Base-by-base conservation (phyloP, 306 rosid genomes). In the Elaeagnus macrophylla region DNA sequence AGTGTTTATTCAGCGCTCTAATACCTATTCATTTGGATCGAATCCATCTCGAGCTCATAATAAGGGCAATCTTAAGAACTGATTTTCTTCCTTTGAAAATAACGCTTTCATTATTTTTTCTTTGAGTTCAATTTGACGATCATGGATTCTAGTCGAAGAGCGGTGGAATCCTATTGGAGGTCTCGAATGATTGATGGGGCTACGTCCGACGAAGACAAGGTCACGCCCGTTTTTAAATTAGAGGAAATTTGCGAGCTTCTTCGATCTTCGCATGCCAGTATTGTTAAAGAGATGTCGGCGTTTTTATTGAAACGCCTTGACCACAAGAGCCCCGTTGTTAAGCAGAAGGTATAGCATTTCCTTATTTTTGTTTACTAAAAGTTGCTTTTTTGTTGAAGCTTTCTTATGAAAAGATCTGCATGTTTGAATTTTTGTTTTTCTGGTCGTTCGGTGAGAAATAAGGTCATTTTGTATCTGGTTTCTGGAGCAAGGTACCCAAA, bases 91-190 rank as follows among this genome's bases (percentile, higher is more conserved):
- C 17, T 12, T 45, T 45, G 59, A 62, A 41, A 17, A 61, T 12
- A 62, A 25, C 43, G 11, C 49, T 42, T 53, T 5, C 36, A 40
- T 65, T 18, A 39, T 7, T 18, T 17, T 37, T 65, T 37, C 3
- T 16, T 12, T 25, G 14, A 60, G 32, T 39, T 41, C 57, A n/a
- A 42, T 68, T 62, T 59, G 58, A 73, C 47, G 32, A 15, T 47
- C 56, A 93, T 93, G 99, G 99, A 93, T 66, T 71, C 96, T 55
- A 84, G 99, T 75, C 75, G 99, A 55, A 82, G 99, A 82, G 99
- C 96, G 38, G 99, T 93, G 67, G 99, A 93, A 65, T 82, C 99
- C 39, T 93, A 84, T 58, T 84, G 96, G 99, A 77, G 96, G 57
- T 84, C 96, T 19, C 68, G 95, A 51, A 60, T 87, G 85, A 70